These are phyloP conservation scores for Spathaspora girioi DNA, from an alignment of 805 yeast genomes.

Conservation along the genomic window DNA sequence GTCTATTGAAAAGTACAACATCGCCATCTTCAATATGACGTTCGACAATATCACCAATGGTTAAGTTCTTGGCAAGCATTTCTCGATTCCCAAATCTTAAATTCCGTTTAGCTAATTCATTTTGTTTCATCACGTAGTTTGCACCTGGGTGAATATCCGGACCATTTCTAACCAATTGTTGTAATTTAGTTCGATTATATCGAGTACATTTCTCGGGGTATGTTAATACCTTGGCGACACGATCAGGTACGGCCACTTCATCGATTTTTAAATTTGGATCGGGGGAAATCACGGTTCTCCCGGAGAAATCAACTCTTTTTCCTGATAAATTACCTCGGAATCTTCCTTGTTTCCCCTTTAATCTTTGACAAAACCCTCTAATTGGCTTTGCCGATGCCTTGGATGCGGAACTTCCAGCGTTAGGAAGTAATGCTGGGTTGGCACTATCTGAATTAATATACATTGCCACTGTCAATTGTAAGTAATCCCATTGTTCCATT, in stretches of 20 bases:
- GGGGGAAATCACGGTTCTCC: slow-evolving; percentile 97
- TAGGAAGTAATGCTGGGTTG: slow-evolving; percentile 73
- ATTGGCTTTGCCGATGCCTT: slow-evolving; percentile 67
- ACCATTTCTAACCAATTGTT: slow-evolving; percentile 72
- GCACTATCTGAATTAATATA: slow-evolving; percentile 95
- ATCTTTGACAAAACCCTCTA: slow-evolving; percentile 93
- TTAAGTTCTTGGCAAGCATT: slow-evolving; percentile 70
- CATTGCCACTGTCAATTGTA: slow-evolving; percentile 94
- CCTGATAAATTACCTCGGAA: slow-evolving; percentile 98
- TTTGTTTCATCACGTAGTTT: slow-evolving; percentile 77
- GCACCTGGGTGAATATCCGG: slow-evolving; percentile 96
- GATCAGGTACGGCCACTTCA: slow-evolving; percentile 97
- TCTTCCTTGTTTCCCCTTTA: slow-evolving; percentile 98
- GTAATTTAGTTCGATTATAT: slow-evolving; percentile 78
- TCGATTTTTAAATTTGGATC: slow-evolving; percentile 94
- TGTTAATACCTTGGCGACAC: slow-evolving; percentile 92
- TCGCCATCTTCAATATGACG: slow-evolving; percentile 98
- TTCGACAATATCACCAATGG: slow-evolving; percentile 90
- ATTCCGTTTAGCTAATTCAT: slow-evolving; percentile 84
- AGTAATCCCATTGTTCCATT: slow-evolving; percentile 99
- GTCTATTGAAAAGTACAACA: slow-evolving; percentile 91
- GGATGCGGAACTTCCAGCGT: slow-evolving; percentile 40
- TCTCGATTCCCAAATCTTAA: slow-evolving; percentile 82
- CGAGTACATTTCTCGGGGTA: slow-evolving; percentile 93
- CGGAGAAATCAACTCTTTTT: slow-evolving; percentile 97